phyloP scores from a whole-genome alignment of 2,329 filamentous ascomycete genomes.

The Cytospora leucostoma region DNA sequence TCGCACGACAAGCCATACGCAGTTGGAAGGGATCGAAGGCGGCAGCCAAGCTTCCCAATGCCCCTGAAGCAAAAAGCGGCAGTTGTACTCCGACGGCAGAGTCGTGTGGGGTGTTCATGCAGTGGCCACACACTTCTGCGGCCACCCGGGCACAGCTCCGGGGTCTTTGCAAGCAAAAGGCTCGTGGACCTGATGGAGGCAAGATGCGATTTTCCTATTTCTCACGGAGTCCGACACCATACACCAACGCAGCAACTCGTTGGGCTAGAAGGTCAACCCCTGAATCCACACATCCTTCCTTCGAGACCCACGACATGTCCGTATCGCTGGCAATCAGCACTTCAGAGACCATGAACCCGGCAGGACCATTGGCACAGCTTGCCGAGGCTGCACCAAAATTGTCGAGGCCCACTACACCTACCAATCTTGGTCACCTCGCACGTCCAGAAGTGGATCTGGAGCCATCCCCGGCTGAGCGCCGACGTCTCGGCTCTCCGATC shows the following conservation, averaged over 20 bases:
- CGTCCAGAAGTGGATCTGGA: conserved; percentile 31
- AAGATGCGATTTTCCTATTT: conserved; percentile 43
- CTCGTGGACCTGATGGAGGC: conserved; percentile 46
- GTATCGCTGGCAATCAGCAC: conserved; percentile 65
- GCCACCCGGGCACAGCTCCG: conserved; percentile 64
- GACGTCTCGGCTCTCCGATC: conserved; percentile 57
- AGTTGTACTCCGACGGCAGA: conserved; percentile 58
- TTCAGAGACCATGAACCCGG: conserved; percentile 64
- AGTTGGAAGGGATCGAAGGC: conserved; percentile 65
- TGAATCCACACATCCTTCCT: conserved; percentile 49
- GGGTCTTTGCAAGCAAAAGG: conserved; percentile 61
- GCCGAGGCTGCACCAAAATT: conserved; percentile 46
- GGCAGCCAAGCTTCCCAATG: conserved; percentile 32
- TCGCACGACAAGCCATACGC: conserved; percentile 65
- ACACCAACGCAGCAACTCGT: conserved; percentile 52
- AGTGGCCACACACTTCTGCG: conserved; percentile 66
- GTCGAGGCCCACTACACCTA: conserved; percentile 22
- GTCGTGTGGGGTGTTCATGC: conserved; percentile 49
- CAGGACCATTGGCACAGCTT: conserved; percentile 62
- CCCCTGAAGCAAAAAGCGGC: conserved; percentile 46
- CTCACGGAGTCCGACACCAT: conserved; percentile 58
- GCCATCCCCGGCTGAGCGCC: conserved; percentile 36
- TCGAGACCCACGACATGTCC: conserved; percentile 63
- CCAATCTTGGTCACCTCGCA: conserved; percentile 28
- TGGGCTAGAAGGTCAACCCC: conserved; percentile 53